A percentile compares a stretch with the other conserved stretches of the same genome.
phyloP scores from a whole-genome alignment of 345 rosid genomes.

The Geranium rotundifolium region DNA sequence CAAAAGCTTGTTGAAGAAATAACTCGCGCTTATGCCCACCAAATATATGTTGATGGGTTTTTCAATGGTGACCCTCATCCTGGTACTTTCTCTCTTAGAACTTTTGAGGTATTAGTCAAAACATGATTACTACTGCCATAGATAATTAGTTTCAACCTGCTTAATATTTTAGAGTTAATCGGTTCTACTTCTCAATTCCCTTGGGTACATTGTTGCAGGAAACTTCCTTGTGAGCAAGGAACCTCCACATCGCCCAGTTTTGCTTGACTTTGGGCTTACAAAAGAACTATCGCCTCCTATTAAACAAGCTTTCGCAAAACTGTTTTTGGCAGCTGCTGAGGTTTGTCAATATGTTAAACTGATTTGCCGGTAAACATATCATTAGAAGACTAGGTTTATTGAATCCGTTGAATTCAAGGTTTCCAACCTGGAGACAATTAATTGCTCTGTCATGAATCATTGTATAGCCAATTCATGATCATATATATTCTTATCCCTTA shows the following conservation, averaged over 20 bases:
- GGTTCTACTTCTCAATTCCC: background rate
- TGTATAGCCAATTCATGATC: no score
- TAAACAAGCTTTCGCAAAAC: constrained; percentile 90
- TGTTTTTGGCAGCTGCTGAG: constrained; percentile 97
- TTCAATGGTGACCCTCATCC: constrained; percentile 99
- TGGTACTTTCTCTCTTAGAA: constrained; percentile 29
- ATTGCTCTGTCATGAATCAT: no score
- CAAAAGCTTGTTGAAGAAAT: constrained; percentile 90
- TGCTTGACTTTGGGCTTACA: constrained; percentile 92
- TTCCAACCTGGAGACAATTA: no score
- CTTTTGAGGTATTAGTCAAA: background rate
- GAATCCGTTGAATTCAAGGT: no score
- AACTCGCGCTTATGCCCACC: constrained; percentile 95
- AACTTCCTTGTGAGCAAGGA: constrained; percentile 92
- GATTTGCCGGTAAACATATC: background rate
- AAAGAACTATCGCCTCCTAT: constrained; percentile 61
- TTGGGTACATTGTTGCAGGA: constrained; percentile 29
- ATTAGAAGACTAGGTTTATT: no score
- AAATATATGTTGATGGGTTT: constrained; percentile 91
- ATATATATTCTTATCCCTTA: no score
- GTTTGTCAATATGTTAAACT: constrained; percentile 23
- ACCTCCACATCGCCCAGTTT: constrained; percentile 74
- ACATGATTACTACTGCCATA: background rate
- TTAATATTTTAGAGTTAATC: no score
- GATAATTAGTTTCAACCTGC: background rate